Evolutionary conservation across 1,139 yeast species (phyloP), one percentile per base, ranked within the genome.

Genomic region (Suhomyces kunorum): DNA sequence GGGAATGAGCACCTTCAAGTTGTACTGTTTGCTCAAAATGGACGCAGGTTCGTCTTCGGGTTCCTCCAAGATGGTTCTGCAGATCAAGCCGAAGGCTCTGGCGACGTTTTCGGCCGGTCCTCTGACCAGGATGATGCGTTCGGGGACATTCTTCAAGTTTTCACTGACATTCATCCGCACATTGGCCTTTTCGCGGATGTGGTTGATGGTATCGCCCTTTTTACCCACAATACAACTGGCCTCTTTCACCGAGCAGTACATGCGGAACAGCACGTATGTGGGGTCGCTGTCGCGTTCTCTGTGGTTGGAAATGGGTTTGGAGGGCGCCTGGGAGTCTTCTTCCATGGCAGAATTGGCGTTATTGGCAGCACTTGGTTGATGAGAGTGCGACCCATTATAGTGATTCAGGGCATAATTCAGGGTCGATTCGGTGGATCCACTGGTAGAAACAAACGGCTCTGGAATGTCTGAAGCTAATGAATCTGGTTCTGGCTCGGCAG

Each of bases 31-130:
- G 25, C 87, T 77, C 38, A 72, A 69, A 29, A 76, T 64, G 3
- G 77, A 65, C 0, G 87, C 81, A 3, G 87, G 80, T 45, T 71
- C 76, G 48, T 79, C 84, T 53, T 81, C 80, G 1, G 84, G 82
- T 57, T 86, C 94, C 45, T 79, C 83, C 45, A 78, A 64, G 11
- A 88, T 72, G 1, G 83, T 76, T 50, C 95, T 74, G 0, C 81
- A 76, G 29, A 87, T 78, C 49, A 86, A 65, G 0, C 94, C 95
- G 62, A 84, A 85, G 0, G 95, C 94, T 55, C 81, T 79, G 7
- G 96, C 92, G 8, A 87, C 95, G 49, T 80, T 77, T 50, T 86
- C 94, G 1, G 90, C 78, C 0, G 86, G 69, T 0, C 96, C 97
- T 44, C 83, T 71, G 3, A 88, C 82, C 46, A 83, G 78, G 15